phyloP scores from a whole-genome alignment of 192 early-diverging fungal species.

The Kickxella alabastrina region DNA sequence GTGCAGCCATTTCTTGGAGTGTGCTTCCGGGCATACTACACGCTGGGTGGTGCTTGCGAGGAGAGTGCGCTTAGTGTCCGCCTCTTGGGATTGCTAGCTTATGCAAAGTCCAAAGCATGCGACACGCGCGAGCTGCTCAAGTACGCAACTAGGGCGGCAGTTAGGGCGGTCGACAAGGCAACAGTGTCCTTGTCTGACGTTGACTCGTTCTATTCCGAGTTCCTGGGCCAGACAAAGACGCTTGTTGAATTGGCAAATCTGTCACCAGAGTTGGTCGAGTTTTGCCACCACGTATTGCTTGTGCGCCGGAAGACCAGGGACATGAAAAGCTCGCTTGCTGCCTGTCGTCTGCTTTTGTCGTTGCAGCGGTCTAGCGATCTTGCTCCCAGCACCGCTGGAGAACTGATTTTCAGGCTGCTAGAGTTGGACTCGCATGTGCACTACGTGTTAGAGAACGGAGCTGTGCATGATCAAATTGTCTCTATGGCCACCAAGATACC shows the following conservation, averaged over 20 bases:
- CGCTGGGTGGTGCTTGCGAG: constrained; percentile 10
- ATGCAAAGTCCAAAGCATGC: constrained; percentile 23
- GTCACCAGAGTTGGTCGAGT: constrained; percentile 39
- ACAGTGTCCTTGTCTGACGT: not conserved
- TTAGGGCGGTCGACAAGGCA: not conserved
- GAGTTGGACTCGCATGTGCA: constrained; percentile 1
- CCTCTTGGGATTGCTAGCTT: constrained; percentile 21
- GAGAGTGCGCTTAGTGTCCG: constrained; percentile 14
- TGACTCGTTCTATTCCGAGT: constrained; percentile 12
- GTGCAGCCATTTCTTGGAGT: constrained; percentile 19
- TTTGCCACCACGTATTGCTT: constrained; percentile 12
- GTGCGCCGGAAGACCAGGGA: not conserved
- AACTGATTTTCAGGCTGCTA: constrained; percentile 10
- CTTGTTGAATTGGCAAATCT: constrained; percentile 1
- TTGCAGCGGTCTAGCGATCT: not conserved
- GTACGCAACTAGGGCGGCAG: constrained; percentile 13
- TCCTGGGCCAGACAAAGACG: constrained; percentile 2
- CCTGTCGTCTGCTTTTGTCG: constrained; percentile 4
- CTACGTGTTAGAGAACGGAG: not conserved
- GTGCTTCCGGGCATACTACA: constrained; percentile 44
- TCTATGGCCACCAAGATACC: not conserved
- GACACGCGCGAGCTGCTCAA: constrained; percentile 36
- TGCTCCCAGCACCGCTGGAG: not conserved
- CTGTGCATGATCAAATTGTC: not conserved
- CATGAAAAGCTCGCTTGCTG: constrained; percentile 1